A percentile compares a stretch with the other conserved stretches of the same genome.
Conservation (phyloP, 2,329 filamentous ascomycete genomes). For the Scorias spongiosa region DNA sequence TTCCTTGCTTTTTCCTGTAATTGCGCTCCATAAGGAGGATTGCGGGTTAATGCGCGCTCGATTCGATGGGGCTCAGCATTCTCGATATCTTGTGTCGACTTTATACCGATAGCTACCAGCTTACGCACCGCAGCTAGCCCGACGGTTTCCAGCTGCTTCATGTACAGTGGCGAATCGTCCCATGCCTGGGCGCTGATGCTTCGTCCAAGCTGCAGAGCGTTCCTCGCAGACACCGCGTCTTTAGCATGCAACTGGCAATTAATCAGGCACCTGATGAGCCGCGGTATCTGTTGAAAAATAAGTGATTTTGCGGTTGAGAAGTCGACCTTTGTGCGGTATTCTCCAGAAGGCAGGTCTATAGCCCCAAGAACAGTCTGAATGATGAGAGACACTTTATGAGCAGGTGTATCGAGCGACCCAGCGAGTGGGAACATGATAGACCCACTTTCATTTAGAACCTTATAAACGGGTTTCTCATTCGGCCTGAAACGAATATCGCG, state of each 20-base stretch:
- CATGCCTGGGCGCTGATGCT: slow-evolving; percentile 61
- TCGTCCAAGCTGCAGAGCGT: slow-evolving; percentile 61
- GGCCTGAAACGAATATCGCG: slow-evolving; percentile 54
- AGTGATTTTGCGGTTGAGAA: slow-evolving; percentile 45
- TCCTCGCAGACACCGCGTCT: slow-evolving; percentile 53
- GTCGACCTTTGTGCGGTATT: slow-evolving; percentile 40
- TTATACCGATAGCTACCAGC: slow-evolving; percentile 55
- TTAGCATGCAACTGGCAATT: slow-evolving; percentile 50
- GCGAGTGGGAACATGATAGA: slow-evolving; percentile 58
- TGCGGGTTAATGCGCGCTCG: slow-evolving; percentile 60
- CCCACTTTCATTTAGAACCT: slow-evolving; percentile 53
- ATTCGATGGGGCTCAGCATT: slow-evolving; percentile 53
- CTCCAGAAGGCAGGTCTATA: slow-evolving; percentile 45
- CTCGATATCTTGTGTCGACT: slow-evolving; percentile 55
- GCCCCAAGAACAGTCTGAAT: slow-evolving; percentile 61
- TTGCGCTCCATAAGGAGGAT: slow-evolving; percentile 68
- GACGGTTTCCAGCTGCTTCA: slow-evolving; percentile 69
- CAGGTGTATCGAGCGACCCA: slow-evolving; percentile 46
- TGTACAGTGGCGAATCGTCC: slow-evolving; percentile 68
- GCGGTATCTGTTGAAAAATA: slow-evolving; percentile 53
- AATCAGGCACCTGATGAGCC: slow-evolving; percentile 59
- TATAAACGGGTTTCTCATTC: slow-evolving; percentile 54
- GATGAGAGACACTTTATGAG: slow-evolving; percentile 64
- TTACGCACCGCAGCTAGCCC: slow-evolving; percentile 63
- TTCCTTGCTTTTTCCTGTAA: slow-evolving; percentile 47